phyloP scores from a whole-genome alignment of 2,329 filamentous ascomycete species.

The Diplodia mutila region DNA sequence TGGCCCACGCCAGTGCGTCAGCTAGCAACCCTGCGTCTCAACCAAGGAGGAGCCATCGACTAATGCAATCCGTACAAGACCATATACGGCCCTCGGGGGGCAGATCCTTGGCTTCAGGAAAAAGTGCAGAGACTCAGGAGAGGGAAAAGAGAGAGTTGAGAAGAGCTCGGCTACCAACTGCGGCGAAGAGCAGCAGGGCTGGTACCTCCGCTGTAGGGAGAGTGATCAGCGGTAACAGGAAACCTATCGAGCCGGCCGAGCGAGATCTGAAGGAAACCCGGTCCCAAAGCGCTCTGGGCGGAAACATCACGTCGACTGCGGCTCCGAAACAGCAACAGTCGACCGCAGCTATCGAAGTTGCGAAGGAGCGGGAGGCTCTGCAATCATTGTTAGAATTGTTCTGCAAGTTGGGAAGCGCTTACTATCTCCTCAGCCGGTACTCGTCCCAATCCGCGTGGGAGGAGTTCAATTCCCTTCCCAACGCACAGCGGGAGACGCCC shows the following conservation, averaged over 20 bases:
- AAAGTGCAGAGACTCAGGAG: constrained; percentile 57
- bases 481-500: constrained; percentile 81
- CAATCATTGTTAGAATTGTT: constrained; percentile 78
- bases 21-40: constrained; percentile 48
- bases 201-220: constrained; percentile 76
- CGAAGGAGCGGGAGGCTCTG: constrained; percentile 72
- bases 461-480: constrained; percentile 70
- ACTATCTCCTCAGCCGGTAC: constrained; percentile 77
- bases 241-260: constrained; percentile 66
- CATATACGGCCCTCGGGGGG: constrained; percentile 68
- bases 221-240: constrained; percentile 88
- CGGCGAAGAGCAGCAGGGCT: constrained; percentile 64
- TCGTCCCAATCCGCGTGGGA: constrained; percentile 77
- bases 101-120: constrained; percentile 63
- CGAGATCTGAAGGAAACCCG: constrained; percentile 66
- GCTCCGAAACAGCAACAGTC: constrained; percentile 32
- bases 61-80: constrained; percentile 56
- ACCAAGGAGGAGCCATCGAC: constrained; percentile 49
- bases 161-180: constrained; percentile 74
- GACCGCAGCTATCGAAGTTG: constrained; percentile 37
- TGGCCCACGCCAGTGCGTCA: constrained; percentile 42
- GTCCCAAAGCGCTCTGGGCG: constrained; percentile 36
- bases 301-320: constrained; percentile 29
- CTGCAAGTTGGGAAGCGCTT: constrained; percentile 79
- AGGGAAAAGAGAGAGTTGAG: constrained; percentile 73